phyloP scores from a whole-genome alignment of 306 rosid genomes.

The Ceratonia siliqua region DNA sequence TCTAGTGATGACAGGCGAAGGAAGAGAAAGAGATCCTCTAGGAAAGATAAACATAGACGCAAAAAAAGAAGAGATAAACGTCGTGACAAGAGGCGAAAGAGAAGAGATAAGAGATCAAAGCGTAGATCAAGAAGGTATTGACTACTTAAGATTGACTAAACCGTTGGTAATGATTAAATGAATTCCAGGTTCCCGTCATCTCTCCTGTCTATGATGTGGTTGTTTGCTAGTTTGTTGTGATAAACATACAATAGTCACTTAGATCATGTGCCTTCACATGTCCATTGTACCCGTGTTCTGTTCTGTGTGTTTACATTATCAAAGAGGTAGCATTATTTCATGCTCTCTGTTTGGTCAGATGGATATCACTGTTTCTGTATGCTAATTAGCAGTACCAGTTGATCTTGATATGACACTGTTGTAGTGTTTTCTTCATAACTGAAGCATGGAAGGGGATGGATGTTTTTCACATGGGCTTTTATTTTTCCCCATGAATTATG shows the following conservation, averaged over 20 bases:
- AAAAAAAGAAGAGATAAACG: conserved; percentile 66
- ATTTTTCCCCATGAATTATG: background rate
- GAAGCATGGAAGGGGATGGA: background rate
- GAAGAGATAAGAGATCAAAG: conserved; percentile 66
- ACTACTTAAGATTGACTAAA: background rate
- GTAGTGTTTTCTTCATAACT: background rate
- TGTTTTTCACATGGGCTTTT: background rate
- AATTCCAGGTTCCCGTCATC: background rate
- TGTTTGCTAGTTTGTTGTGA: background rate
- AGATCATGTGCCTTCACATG: background rate
- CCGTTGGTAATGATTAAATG: background rate
- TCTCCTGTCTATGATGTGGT: background rate
- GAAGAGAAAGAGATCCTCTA: conserved; percentile 73
- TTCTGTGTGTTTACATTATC: no score
- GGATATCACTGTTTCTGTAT: background rate
- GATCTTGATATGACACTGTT: background rate
- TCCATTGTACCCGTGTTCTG: no score
- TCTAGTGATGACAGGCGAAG: conserved; percentile 76
- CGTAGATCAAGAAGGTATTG: conserved; percentile 68
- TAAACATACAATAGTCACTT: background rate
- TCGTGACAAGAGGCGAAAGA: conserved; percentile 60
- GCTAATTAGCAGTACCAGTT: background rate
- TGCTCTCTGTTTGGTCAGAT: background rate
- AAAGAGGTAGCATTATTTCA: background rate
- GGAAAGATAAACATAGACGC: conserved; percentile 62